Percentiles rank a stretch among this genome's conserved stretches.
Evolutionary conservation across 2,329 filamentous ascomycete species (phyloP).

Genomic region (Cryphonectria carpinicola): DNA sequence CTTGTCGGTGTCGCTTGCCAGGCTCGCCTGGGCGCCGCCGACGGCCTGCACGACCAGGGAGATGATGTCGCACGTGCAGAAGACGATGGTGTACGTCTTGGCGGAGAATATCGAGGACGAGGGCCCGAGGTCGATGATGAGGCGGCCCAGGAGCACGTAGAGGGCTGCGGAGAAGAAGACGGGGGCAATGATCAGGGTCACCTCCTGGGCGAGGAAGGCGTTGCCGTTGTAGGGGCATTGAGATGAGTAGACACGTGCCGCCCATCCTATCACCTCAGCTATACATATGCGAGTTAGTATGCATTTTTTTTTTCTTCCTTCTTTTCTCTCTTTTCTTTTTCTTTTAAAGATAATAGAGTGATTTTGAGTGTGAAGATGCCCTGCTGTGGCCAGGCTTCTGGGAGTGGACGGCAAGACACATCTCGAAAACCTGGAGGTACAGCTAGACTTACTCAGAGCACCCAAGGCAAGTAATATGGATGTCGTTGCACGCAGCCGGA

Average conservation of each 20-base stretch:
- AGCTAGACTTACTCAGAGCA: conserved; percentile 32
- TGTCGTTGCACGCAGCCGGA: conserved; percentile 31
- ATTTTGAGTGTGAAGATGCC: not conserved
- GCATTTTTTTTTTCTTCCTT: not conserved
- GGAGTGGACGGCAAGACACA: not conserved
- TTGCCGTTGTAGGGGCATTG: conserved; percentile 52
- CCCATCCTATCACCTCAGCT: conserved; percentile 53
- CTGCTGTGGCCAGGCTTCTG: not conserved
- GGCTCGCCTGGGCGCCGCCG: conserved; percentile 51
- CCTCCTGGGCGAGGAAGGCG: conserved; percentile 56
- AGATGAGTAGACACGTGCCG: conserved; percentile 51
- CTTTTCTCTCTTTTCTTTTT: not conserved
- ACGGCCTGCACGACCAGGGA: conserved; percentile 52
- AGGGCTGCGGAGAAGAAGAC: conserved; percentile 56
- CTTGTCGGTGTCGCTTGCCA: conserved; percentile 40
- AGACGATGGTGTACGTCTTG: conserved; percentile 51
- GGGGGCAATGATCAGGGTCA: conserved; percentile 48
- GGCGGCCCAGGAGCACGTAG: conserved; percentile 52
- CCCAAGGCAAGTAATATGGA: conserved; percentile 34
- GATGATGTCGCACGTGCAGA: conserved; percentile 50
- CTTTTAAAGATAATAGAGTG: not conserved
- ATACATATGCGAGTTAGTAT: not conserved
- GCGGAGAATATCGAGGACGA: conserved; percentile 48
- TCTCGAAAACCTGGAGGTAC: not conserved
- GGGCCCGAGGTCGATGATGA: conserved; percentile 49